Percentiles rank a stretch among this genome's conserved stretches.
These are phyloP conservation scores for Mycena leptocephala DNA, from an alignment of 768 basidiomycete genomes.

Conservation along the genomic window DNA sequence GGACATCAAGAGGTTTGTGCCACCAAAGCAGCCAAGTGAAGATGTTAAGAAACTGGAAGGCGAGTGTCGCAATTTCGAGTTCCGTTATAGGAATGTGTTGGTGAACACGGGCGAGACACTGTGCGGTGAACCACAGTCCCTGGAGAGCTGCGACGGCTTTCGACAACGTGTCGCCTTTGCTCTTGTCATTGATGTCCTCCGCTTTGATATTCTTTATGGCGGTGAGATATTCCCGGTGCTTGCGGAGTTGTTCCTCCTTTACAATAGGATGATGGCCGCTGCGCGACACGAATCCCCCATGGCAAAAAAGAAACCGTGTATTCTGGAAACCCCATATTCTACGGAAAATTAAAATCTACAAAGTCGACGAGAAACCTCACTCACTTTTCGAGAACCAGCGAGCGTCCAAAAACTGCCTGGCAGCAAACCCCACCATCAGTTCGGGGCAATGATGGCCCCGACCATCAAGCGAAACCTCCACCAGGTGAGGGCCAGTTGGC, in stretches of 20 bases:
- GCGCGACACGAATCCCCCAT: neutral
- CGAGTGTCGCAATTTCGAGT: conserved; percentile 55
- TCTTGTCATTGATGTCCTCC: too few species aligned
- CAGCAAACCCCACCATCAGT: too few species aligned
- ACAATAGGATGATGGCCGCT: conserved; percentile 15
- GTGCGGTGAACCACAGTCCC: conserved; percentile 51
- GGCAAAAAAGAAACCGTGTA: too few species aligned
- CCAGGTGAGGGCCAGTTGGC: too few species aligned
- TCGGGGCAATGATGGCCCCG: too few species aligned
- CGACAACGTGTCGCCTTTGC: too few species aligned
- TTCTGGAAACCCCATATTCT: neutral
- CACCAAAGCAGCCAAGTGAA: neutral
- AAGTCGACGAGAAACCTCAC: neutral
- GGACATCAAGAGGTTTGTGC: neutral
- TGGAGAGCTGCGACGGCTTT: neutral
- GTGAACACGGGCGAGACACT: conserved; percentile 44
- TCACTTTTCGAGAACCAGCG: neutral
- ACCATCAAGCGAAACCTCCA: too few species aligned
- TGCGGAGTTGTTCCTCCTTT: neutral
- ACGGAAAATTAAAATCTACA: neutral
- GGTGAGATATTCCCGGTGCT: neutral
- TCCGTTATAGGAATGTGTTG: conserved; percentile 48
- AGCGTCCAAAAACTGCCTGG: neutral
- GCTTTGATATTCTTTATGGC: neutral
- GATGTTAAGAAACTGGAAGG: conserved; percentile 42